These are phyloP conservation scores for Dorcoceras hygrometricum DNA, from an alignment of 257 asterid species.

Conservation along the genomic window DNA sequence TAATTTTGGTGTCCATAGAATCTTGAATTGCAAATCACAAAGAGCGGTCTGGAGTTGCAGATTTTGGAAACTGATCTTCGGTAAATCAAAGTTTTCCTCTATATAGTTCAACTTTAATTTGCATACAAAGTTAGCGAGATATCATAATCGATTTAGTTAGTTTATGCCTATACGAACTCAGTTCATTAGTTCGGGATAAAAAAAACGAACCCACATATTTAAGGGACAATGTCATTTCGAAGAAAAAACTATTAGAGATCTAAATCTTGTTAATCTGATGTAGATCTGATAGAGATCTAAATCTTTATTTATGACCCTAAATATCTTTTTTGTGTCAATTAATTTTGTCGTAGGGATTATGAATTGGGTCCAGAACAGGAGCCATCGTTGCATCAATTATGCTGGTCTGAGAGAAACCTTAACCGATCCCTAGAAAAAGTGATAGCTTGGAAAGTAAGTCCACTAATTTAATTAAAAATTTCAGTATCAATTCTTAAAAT, in stretches of 20 bases:
- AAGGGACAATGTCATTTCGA: too few relatives aligned
- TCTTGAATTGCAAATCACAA: slow-evolving; percentile 48
- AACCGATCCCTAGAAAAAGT: slow-evolving; percentile 34
- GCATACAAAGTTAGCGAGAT: too few relatives aligned
- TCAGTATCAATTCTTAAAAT: too few relatives aligned
- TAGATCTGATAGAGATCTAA: too few relatives aligned
- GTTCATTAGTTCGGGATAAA: too few relatives aligned
- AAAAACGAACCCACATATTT: too few relatives aligned
- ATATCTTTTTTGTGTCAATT: background rate
- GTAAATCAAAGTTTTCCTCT: slow-evolving; percentile 23
- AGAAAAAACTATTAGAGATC: too few relatives aligned
- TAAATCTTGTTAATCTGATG: too few relatives aligned
- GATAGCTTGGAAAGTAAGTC: slow-evolving; percentile 35
- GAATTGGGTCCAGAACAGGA: slow-evolving; percentile 38
- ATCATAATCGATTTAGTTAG: too few relatives aligned
- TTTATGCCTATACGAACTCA: too few relatives aligned
- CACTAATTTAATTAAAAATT: background rate
- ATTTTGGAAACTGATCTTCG: slow-evolving; percentile 47
- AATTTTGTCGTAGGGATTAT: slow-evolving; percentile 40
- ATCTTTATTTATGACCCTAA: too few relatives aligned
- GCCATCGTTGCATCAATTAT: slow-evolving; percentile 54
- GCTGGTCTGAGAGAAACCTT: slow-evolving; percentile 64
- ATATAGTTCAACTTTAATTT: background rate
- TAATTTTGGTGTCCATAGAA: slow-evolving; percentile 36
- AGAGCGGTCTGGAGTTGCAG: slow-evolving; percentile 37